Evolutionary conservation across 257 asterid species (phyloP), one percentile per base, ranked within the genome.

Genomic region (Capsicum chinense): DNA sequence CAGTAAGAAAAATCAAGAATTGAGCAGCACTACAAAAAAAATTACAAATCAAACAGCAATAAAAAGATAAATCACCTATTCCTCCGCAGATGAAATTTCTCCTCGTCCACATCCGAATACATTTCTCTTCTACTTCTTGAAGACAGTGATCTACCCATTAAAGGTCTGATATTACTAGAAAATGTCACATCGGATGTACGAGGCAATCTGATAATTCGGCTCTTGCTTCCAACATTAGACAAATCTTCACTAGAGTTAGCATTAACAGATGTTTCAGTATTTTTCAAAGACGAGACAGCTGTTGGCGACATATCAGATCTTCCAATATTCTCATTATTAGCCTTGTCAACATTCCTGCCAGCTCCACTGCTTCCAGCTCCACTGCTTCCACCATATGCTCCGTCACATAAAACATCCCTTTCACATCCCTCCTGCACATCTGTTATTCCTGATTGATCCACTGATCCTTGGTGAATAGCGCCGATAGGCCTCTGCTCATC

Each of bases 171-270:
- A 83, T 88, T 91, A 85, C 85, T 79, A 50, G 94, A 90, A 83
- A 90, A 79, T 37, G 90, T 83, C 56, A 48, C 85, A 60, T 58
- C 70, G 9, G 95, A 87, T 71, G 92, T 89, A 82, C 97, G 92
- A 48, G 98, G 91, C 83, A 93, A 92, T 82, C 64, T 90, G 84
- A 94, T 96, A 81, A 96, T 92, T 73, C 98, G 97, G 86, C 98
- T 93, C 86, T 90, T 90, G 68, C 83, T 91, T 83, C 90, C 90
- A 37, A 79, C 83, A 83, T 68, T 87, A 59, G 57, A 85, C 67
- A 92, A 88, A 71, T 92, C 94, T 86, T 88, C 89, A 42, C 87
- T 89, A 81, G 85, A 88, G 85, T 88, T 85, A 19, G 81, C 88
- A 84, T 87, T 83, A 37, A 83, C 52, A 86, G 92, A 79, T 74